Conservation (phyloP, 2,329 filamentous ascomycete genomes). For the Cladophialophora psammophila region DNA sequence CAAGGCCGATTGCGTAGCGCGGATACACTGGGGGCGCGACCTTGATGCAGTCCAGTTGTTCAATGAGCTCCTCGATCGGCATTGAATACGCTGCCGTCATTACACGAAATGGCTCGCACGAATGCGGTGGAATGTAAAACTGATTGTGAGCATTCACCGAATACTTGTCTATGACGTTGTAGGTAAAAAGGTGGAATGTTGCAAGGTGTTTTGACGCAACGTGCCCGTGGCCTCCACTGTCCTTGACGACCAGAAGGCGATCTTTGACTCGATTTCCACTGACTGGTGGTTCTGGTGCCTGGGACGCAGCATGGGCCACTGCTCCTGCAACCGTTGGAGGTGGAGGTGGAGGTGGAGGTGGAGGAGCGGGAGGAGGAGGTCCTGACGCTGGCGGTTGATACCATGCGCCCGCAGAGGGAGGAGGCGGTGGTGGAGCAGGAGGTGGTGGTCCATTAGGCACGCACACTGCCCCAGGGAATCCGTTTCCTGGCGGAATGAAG, state of each 20-base stretch:
- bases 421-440: slow-evolving; percentile 23
- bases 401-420: slow-evolving; percentile 21
- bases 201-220: slow-evolving; percentile 31
- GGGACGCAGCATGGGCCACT: slow-evolving; percentile 27
- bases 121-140: slow-evolving; percentile 57
- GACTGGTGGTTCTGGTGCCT: slow-evolving; percentile 34
- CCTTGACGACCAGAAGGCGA: slow-evolving; percentile 31
- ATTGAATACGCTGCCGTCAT: slow-evolving; percentile 57
- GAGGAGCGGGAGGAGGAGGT: slow-evolving; percentile 4
- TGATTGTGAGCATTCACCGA: slow-evolving; percentile 43
- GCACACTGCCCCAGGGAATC: slow-evolving; percentile 34
- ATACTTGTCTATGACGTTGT: slow-evolving; percentile 37
- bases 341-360: slow-evolving; percentile 25
- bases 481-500: slow-evolving; percentile 30
- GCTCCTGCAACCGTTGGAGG: slow-evolving; percentile 21
- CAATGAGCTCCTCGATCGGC: slow-evolving; percentile 65
- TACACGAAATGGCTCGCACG: slow-evolving; percentile 61
- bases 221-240: slow-evolving; percentile 32
- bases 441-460: slow-evolving; percentile 29
- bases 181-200: slow-evolving; percentile 51
- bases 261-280: slow-evolving; percentile 40
- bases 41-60: slow-evolving; percentile 66
- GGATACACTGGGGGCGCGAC: slow-evolving; percentile 26
- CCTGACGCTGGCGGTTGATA: slow-evolving; percentile 10
- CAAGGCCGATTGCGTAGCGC: slow-evolving; percentile 59